phyloP scores from a whole-genome alignment of 192 early-diverging fungal genomes.

The Podila clonocystis region DNA sequence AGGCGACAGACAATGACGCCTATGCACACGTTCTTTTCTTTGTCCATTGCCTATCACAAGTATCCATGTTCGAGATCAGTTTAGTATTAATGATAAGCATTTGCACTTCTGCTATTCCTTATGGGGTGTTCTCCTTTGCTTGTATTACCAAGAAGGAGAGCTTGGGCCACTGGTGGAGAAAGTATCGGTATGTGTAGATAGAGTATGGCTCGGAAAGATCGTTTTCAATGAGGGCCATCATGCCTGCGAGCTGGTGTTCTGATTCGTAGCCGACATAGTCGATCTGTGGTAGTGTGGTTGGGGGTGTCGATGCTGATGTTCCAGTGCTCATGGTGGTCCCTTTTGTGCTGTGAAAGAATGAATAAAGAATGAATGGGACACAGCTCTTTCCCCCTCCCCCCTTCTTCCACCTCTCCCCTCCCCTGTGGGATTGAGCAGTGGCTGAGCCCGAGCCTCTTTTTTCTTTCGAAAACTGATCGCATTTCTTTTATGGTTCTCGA shows the following conservation, averaged over 20 bases:
- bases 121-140: neutral
- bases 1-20: slow-evolving; percentile 93
- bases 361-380: no score
- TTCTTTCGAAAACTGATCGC: neutral
- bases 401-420: no score
- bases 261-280: slow-evolving; percentile 72
- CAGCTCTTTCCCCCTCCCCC: no score
- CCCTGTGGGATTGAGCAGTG: neutral
- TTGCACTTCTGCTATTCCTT: neutral
- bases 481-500: neutral
- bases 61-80: neutral
- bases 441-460: neutral
- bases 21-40: slow-evolving; percentile 61
- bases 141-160: slow-evolving; percentile 80
- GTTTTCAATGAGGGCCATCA: slow-evolving; percentile 87
- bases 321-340: neutral
- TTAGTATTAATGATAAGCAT: neutral
- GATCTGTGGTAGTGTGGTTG: slow-evolving; percentile 22
- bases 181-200: slow-evolving; percentile 97
- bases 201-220: slow-evolving; percentile 98
- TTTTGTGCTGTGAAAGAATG: no score
- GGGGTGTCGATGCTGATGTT: neutral
- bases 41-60: slow-evolving; percentile 63
- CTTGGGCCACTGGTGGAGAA: slow-evolving; percentile 91
- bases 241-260: slow-evolving; percentile 81